Evolutionary conservation across 495 filamentous ascomycete species (phyloP), one percentile per base, ranked within the genome.

Genomic region (Aspergillus biplanus): DNA sequence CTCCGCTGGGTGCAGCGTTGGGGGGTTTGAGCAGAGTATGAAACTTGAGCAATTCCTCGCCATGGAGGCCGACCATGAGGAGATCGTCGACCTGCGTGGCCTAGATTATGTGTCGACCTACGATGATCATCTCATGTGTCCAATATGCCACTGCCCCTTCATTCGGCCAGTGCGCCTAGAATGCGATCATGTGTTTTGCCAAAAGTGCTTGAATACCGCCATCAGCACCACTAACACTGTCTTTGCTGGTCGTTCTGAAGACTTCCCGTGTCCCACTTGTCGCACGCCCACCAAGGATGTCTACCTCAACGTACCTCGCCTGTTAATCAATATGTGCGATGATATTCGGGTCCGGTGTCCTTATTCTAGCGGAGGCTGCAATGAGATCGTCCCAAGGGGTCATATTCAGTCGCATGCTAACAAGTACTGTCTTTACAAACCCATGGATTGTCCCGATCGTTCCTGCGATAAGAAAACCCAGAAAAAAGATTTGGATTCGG

Each of bases 121-220:
- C 62, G 92, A 96, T 73, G 84, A 88, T 63, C 91, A 93, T 63
- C 83, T 96, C 16, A 85, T 92, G 74, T 97, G 92, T 65, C 85
- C 91, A 8, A 92, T 97, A 58, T 97, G 92, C 71, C 89, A 87
- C 64, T 87, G 86, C 33, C 85, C 92, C 12, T 89, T 93, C 56
- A 77, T 92, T 39, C 74, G 85, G 15, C 91, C 92, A 0, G 80
- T 91, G n/a, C 87, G 85, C 47, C 84, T 92, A 21, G 73, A 80
- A 59, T 97, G 92, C 70, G 90, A 88, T 56, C 88, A 90, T 72
- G 81, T 86, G 34, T 96, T 96, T 78, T 96, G 92, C 73, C 78
- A 80, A 37, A 82, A 80, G 50, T 97, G 92, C 68, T 79, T 95
- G 62, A 77, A 82, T 59, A 81, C 85, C 55, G 83, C 88, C 73